Percentiles rank a stretch among this genome's conserved stretches.
phyloP scores from a whole-genome alignment of 768 basidiomycete genomes.

The Mycena floridula region DNA sequence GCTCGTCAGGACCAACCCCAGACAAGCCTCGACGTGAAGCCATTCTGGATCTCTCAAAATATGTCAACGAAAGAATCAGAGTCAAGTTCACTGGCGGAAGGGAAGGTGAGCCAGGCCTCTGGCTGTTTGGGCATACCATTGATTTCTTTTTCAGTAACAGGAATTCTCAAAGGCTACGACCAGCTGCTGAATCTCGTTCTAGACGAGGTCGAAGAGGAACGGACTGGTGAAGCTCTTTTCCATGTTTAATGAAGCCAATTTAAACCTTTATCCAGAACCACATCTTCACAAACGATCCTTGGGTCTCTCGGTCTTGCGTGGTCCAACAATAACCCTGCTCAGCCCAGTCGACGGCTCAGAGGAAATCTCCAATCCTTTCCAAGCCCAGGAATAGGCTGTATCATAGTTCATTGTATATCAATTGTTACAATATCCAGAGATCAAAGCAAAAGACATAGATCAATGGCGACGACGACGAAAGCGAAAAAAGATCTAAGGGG shows the following conservation, averaged over 20 bases:
- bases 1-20: conserved; percentile 38
- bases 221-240: conserved; percentile 42
- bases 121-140: conserved; percentile 6
- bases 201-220: conserved; percentile 87
- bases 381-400: conserved; percentile 63
- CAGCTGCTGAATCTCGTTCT: conserved; percentile 95
- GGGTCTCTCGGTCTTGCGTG: conserved; percentile 86
- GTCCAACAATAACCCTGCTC: conserved; percentile 90
- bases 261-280: conserved; percentile 39
- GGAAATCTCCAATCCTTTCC: conserved; percentile 89
- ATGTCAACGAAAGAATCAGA: conserved; percentile 84
- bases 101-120: conserved; percentile 55
- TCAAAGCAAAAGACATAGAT: too few species aligned
- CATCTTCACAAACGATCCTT: conserved; percentile 59
- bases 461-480: too few species aligned
- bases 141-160: conserved; percentile 56
- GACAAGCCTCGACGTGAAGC: conserved; percentile 89
- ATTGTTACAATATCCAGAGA: neutral
- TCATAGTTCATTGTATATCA: conserved; percentile 3
- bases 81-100: conserved; percentile 98
- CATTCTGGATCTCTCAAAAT: conserved; percentile 92
- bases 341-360: conserved; percentile 95
- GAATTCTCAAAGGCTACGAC: conserved; percentile 92
- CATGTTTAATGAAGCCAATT: conserved; percentile 6
- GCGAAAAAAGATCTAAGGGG: too few species aligned